These are phyloP conservation scores for Mycena galericulata DNA, from an alignment of 768 basidiomycete species.

Conservation along the genomic window DNA sequence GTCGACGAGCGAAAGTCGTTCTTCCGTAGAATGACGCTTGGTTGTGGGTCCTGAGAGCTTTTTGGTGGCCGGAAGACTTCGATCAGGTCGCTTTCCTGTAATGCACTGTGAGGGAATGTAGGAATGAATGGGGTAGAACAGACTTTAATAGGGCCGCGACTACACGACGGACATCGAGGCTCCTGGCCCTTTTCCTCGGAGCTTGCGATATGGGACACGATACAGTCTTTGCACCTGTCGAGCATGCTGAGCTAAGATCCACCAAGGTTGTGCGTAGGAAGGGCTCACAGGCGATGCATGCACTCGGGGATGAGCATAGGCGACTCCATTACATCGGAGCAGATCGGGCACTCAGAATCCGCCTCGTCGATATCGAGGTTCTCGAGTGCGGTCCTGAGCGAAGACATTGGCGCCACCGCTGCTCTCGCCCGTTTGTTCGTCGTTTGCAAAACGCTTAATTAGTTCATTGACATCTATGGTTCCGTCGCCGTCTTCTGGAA, in stretches of 20 bases:
- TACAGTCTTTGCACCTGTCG: constrained; percentile 90
- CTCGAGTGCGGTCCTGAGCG: constrained; percentile 73
- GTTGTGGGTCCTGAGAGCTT: constrained; percentile 51
- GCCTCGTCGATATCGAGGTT: constrained; percentile 66
- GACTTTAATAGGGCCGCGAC: constrained; percentile 74
- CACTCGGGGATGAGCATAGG: constrained; percentile 80
- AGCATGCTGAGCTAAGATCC: not conserved
- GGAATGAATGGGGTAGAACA: not conserved
- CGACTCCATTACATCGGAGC: constrained; percentile 80
- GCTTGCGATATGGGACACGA: constrained; percentile 75
- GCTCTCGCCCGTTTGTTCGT: constrained; percentile 41
- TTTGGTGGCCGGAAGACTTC: constrained; percentile 65
- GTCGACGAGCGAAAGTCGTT: constrained; percentile 93
- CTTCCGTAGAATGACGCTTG: constrained; percentile 70
- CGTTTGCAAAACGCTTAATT: constrained; percentile 63
- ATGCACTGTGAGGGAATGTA: not conserved
- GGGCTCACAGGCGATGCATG: constrained; percentile 78
- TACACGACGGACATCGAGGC: constrained; percentile 85
- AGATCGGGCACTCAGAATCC: constrained; percentile 80
- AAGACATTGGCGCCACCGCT: constrained; percentile 55
- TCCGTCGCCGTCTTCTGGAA: constrained; percentile 54
- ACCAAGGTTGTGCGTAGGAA: not conserved
- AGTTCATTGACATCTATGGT: constrained; percentile 69
- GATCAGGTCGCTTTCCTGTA: constrained; percentile 68
- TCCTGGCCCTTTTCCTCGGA: constrained; percentile 79